These are phyloP conservation scores for Marasmius sp. DNA, from an alignment of 1,284 basidiomycete genomes.

Conservation along the genomic window DNA sequence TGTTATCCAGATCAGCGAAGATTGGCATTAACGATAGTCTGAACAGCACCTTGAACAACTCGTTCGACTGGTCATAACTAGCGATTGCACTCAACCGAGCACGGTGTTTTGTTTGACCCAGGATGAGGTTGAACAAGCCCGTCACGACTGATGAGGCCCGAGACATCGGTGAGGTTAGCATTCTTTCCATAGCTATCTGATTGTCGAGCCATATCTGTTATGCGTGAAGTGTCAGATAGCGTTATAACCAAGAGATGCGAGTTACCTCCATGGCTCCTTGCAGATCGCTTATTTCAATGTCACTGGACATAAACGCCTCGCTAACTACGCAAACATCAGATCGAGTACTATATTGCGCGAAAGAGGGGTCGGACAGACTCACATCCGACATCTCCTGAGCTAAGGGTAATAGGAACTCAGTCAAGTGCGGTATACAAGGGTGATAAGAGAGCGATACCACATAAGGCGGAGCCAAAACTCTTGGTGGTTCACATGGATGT, in stretches of 20 bases:
- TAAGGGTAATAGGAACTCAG: conserved; percentile 25
- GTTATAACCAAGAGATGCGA: conserved; percentile 17
- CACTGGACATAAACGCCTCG: conserved; percentile 87
- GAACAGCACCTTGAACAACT: conserved; percentile 64
- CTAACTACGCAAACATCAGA: conserved; percentile 53
- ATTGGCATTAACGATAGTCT: neutral
- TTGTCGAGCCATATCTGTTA: conserved; percentile 82
- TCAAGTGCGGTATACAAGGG: conserved; percentile 7
- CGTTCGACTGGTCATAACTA: conserved; percentile 88
- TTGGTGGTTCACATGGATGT: conserved; percentile 64
- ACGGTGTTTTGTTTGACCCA: conserved; percentile 77
- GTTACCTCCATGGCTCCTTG: conserved; percentile 78
- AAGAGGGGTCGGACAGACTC: conserved; percentile 26
- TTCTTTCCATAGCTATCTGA: conserved; percentile 62
- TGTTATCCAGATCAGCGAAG: neutral
- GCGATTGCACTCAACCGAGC: conserved; percentile 83
- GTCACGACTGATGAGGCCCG: conserved; percentile 69
- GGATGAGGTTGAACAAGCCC: conserved; percentile 74
- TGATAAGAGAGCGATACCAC: conserved; percentile 42
- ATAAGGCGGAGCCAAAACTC: conserved; percentile 82
- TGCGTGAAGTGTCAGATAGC: conserved; percentile 9
- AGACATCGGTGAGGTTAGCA: conserved; percentile 62
- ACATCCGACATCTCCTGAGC: conserved; percentile 76
- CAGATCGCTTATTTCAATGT: conserved; percentile 73
- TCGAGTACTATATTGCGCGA: conserved; percentile 11